Base-by-base conservation (phyloP, 768 basidiomycete genomes). In the Phaeotremella skinneri region DNA sequence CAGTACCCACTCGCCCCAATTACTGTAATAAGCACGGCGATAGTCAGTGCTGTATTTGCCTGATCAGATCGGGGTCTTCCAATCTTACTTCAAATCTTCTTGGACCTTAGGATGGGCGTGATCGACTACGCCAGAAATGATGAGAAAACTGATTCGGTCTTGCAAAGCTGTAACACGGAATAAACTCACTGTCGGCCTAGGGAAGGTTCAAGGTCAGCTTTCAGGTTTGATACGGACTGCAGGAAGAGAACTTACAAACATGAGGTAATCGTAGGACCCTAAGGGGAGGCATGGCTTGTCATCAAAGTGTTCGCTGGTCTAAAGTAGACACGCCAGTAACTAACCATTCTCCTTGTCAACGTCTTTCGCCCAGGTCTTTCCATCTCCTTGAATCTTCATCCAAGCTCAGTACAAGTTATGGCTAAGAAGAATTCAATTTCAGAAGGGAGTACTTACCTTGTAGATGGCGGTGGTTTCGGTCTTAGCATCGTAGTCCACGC, bases 311-410 rank as follows among this genome's bases (percentile, higher is more conserved):
- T 29, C 16, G n/a, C n/a, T n/a, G n/a, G n/a, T n/a, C n/a, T n/a
- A n/a, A n/a, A n/a, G n/a, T 23, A 42, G 5, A 49, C 20, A 49
- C 37, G 23, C 39, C n/a, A 11, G 20, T 29, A 4, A 90, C 74
- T 91, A 90, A 61, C 89, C 90, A n/a, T 87, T 82, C 74, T 94
- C 91, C 0, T 79, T 79, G 72, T 90, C 89, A 6, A 94, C 92
- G 62, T 82, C 80, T 13, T 76, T 79, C 3, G 91, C 92, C 91
- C 91, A 94, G 29, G 86, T 85, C 77, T 86, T 84, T 63, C 81
- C 82, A 42, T 80, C 78, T 31, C 84, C 84, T 21, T 83, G 80
- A 49, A 94, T 86, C 55, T 87, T 62, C 58, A 66, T 70, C 52
- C 42, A n/a, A 32, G 30, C 68, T 69, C 25, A 5, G 50, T 14